These are phyloP conservation scores for Trypanosoma grayi DNA, from an alignment of 208 protist genomes.

Conservation along the genomic window DNA sequence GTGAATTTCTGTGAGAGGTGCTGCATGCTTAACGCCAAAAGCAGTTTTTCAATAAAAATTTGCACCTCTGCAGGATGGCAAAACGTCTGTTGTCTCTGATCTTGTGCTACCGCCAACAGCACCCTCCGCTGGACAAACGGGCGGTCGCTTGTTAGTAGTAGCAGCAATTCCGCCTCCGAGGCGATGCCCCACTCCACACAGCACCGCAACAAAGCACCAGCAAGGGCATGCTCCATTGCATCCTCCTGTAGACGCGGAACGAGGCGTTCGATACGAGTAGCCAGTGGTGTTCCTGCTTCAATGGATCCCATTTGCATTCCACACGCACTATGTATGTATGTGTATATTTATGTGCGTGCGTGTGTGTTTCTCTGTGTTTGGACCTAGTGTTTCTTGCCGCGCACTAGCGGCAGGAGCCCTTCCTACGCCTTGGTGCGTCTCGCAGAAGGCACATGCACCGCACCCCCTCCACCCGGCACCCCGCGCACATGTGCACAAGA, in stretches of 20 bases:
- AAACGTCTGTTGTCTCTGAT: not conserved
- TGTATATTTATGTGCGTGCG: not conserved
- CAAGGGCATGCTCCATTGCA: not conserved
- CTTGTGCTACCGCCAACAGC: not conserved
- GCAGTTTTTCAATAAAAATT: constrained; percentile 12
- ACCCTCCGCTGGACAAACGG: constrained; percentile 11
- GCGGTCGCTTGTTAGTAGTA: constrained; percentile 5
- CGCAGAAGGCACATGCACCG: not conserved
- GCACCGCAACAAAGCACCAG: constrained; percentile 7
- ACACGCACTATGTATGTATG: not conserved
- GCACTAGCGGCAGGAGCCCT: not conserved
- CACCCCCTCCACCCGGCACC: not conserved
- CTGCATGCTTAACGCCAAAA: constrained; percentile 4
- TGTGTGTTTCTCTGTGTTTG: not conserved
- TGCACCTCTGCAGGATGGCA: constrained; percentile 7
- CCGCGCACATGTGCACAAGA: too few species aligned
- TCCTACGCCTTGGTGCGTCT: not conserved
- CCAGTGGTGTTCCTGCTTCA: not conserved
- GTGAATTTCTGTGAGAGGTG: constrained; percentile 10
- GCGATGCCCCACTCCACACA: constrained; percentile 7
- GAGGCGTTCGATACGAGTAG: not conserved
- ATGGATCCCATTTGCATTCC: not conserved
- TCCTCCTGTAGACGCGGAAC: not conserved
- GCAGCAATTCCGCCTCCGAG: constrained; percentile 15
- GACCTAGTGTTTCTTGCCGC: too few species aligned